Percentiles rank a stretch among this genome's conserved stretches.
These are phyloP conservation scores for Pythium myriotylum DNA, from an alignment of 352 stramenopile species.

Conservation along the genomic window DNA sequence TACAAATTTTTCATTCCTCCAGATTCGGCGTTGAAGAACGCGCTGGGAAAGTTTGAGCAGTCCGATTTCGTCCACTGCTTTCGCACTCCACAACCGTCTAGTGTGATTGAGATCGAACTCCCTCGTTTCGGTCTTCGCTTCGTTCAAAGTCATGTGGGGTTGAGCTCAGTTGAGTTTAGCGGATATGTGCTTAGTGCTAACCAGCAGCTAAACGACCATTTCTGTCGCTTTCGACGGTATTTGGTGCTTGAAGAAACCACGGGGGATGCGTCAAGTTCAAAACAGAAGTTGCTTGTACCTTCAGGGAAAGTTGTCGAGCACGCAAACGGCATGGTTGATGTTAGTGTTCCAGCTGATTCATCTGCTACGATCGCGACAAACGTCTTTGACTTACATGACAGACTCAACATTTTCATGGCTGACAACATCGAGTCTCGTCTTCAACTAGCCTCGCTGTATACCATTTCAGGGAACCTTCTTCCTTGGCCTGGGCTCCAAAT, in stretches of 20 bases:
- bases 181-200: conserved; percentile 38
- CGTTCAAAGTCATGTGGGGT: not conserved
- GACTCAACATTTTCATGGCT: conserved; percentile 13
- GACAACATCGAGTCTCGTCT: conserved; percentile 26
- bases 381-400: conserved; percentile 16
- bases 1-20: conserved; percentile 21
- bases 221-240: conserved; percentile 45
- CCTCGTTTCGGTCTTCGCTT: conserved; percentile 53
- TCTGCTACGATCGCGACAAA: conserved; percentile 11
- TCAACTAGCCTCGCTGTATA: conserved; percentile 20
- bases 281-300: not conserved
- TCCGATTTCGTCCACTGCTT: conserved; percentile 38
- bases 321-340: conserved; percentile 5
- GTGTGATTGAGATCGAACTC: conserved; percentile 40
- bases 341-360: conserved; percentile 11
- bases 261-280: not conserved
- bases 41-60: conserved; percentile 46
- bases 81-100: not conserved
- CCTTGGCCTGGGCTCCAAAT: conserved; percentile 17
- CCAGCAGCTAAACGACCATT: conserved; percentile 46
- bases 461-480: conserved; percentile 8
- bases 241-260: conserved; percentile 18
- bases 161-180: conserved; percentile 39
- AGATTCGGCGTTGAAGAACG: not conserved
- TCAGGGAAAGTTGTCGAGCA: not conserved